These are phyloP conservation scores for Pythium oligandrum DNA, from an alignment of 352 stramenopile genomes.

Conservation along the genomic window DNA sequence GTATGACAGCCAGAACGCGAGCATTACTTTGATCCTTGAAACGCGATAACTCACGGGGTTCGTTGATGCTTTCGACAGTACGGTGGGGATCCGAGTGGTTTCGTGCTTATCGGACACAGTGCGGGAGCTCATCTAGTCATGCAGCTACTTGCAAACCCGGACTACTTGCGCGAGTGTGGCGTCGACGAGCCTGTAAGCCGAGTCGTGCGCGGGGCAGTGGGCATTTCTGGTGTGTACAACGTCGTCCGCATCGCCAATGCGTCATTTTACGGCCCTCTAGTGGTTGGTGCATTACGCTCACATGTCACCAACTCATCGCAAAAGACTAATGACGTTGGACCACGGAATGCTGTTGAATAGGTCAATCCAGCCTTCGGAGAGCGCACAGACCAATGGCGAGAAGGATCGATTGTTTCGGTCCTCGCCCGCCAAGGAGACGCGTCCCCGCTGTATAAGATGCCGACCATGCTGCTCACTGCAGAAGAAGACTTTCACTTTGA, in stretches of 20 bases:
- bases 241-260: constrained; percentile 76
- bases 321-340: too few relatives aligned
- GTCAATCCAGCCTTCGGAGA: constrained; percentile 65
- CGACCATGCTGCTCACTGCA: constrained; percentile 58
- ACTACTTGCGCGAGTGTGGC: constrained; percentile 34
- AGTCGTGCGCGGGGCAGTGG: constrained; percentile 50
- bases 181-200: constrained; percentile 16
- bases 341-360: constrained; percentile 8
- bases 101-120: constrained; percentile 71
- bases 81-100: constrained; percentile 51
- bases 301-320: too few relatives aligned
- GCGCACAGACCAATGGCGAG: constrained; percentile 56
- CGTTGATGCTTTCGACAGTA: constrained; percentile 31
- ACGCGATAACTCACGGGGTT: not conserved
- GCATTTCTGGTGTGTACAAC: constrained; percentile 85
- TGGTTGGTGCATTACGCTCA: constrained; percentile 17
- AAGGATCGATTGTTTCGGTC: constrained; percentile 54
- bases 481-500: constrained; percentile 82
- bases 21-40: not conserved
- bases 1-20: constrained; percentile 15
- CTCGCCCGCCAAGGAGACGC: constrained; percentile 28
- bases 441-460: constrained; percentile 46
- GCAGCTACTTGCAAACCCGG: constrained; percentile 55
- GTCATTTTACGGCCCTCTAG: constrained; percentile 59
- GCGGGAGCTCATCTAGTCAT: constrained; percentile 77